Conservation (phyloP, 208 protist species). For the Novymonas esmeraldas region DNA sequence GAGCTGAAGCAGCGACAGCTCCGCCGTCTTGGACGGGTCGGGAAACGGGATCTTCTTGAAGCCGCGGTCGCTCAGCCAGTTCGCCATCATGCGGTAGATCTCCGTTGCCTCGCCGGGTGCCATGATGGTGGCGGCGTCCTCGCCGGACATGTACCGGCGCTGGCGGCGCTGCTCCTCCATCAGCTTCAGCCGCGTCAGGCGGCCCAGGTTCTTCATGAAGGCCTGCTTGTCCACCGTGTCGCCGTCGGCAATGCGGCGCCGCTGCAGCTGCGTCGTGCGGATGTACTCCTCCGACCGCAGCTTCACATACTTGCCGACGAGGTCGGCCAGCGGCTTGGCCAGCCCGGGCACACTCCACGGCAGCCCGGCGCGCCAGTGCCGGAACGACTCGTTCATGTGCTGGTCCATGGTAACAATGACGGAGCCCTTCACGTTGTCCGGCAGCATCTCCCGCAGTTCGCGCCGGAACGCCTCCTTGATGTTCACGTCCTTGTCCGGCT, state of each 20-base stretch:
- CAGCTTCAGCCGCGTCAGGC: constrained; percentile 99
- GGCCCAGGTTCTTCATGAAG: constrained; percentile 99
- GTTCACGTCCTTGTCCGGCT: constrained; percentile 99
- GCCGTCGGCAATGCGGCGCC: constrained; percentile 98
- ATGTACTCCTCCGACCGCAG: constrained; percentile 99
- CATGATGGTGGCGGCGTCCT: constrained; percentile 91
- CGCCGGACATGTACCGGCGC: constrained; percentile 98
- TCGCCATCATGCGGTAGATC: constrained; percentile 99
- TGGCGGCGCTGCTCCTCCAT: constrained; percentile 99
- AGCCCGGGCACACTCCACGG: constrained; percentile 99
- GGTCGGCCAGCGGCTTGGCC: constrained; percentile 97
- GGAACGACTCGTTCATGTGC: constrained; percentile 99
- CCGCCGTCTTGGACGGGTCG: constrained; percentile 99
- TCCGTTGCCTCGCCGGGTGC: constrained; percentile 97
- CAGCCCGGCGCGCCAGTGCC: constrained; percentile 99
- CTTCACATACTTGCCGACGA: constrained; percentile 99
- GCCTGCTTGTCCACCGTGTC: constrained; percentile 99
- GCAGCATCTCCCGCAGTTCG: constrained; percentile 99
- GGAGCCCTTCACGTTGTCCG: constrained; percentile 97
- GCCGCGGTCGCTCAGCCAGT: constrained; percentile 99
- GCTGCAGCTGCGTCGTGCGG: constrained; percentile 99
- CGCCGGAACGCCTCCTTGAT: constrained; percentile 99
- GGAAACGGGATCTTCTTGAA: constrained; percentile 99
- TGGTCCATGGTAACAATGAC: constrained; percentile 98
- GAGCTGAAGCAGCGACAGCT: constrained; percentile 99